A percentile compares a stretch with the other conserved stretches of the same genome.
Conservation (phyloP, 441 rosid genomes). For the Croton laevigatus region DNA sequence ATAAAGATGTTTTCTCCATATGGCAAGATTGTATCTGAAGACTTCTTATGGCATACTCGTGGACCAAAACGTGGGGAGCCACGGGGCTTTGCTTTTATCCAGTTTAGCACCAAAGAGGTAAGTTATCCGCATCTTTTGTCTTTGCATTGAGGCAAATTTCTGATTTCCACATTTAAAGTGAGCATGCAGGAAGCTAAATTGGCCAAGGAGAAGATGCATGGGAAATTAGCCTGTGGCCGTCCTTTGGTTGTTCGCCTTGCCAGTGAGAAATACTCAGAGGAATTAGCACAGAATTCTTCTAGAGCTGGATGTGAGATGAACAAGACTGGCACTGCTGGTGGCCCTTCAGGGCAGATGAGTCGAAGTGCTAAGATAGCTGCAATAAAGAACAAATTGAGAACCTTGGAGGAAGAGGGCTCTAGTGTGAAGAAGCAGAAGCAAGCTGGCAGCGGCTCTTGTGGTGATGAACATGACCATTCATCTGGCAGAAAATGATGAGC, state of each 20-base stretch:
- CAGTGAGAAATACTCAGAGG: conserved; percentile 59
- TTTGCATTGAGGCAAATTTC: conserved; percentile 29
- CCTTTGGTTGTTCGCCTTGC: conserved; percentile 83
- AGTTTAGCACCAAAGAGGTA: conserved; percentile 82
- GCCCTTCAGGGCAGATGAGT: conserved; percentile 50
- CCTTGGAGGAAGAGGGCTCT: conserved; percentile 61
- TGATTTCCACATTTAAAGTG: conserved; percentile 76
- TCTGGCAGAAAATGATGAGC: conserved; percentile 11
- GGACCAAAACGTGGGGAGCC: conserved; percentile 95
- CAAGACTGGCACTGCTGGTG: conserved; percentile 39
- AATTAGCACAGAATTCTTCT: conserved; percentile 34
- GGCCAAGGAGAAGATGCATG: conserved; percentile 95
- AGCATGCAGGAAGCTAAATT: conserved; percentile 95
- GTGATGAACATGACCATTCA: background rate
- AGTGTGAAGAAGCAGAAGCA: conserved; percentile 63
- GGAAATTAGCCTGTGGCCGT: conserved; percentile 85
- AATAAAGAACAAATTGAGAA: conserved; percentile 78
- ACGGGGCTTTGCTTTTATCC: conserved; percentile 79
- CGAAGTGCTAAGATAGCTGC: conserved; percentile 74
- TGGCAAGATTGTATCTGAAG: conserved; percentile 83
- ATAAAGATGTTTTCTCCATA: conserved; percentile 92
- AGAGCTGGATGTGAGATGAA: conserved; percentile 34
- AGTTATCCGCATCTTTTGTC: conserved; percentile 27
- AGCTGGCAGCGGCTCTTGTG: conserved; percentile 16
- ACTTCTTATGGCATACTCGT: conserved; percentile 90